Percentiles rank a stretch among this genome's conserved stretches.
Conservation (phyloP, 2,329 filamentous ascomycete genomes). For the Septoria linicola region DNA sequence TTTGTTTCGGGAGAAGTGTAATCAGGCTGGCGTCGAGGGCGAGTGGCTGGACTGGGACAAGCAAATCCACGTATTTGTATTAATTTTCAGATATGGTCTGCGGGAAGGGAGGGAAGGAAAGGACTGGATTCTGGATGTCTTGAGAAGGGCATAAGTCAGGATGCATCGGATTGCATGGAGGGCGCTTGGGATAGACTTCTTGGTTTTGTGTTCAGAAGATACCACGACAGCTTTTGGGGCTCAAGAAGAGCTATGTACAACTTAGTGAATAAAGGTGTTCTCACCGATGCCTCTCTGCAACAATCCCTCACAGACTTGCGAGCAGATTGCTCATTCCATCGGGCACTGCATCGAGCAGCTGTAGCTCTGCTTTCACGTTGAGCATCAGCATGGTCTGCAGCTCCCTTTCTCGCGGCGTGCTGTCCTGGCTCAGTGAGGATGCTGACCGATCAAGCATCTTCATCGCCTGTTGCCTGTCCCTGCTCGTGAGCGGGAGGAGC, state of each 20-base stretch:
- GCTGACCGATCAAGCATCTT: conserved; percentile 47
- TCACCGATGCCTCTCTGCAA: no score
- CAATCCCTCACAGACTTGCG: not conserved
- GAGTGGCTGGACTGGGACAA: conserved; percentile 60
- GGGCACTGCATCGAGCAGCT: conserved; percentile 43
- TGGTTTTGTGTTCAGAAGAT: no score
- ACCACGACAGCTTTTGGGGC: no score
- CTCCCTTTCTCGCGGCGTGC: conserved; percentile 47
- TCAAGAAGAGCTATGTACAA: no score
- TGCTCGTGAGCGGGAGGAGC: conserved; percentile 51
- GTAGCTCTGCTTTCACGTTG: conserved; percentile 74
- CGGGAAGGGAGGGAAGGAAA: conserved; percentile 49
- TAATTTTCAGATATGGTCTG: conserved; percentile 52
- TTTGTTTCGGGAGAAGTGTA: conserved; percentile 49
- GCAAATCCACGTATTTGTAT: conserved; percentile 61
- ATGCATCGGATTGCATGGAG: no score
- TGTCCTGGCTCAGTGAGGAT: conserved; percentile 2
- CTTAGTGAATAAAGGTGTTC: no score
- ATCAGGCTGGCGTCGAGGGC: conserved; percentile 47
- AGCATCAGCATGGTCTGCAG: conserved; percentile 72
- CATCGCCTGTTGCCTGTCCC: conserved; percentile 60
- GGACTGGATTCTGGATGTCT: conserved; percentile 47
- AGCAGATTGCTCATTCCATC: conserved; percentile 31
- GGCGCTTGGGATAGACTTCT: no score
- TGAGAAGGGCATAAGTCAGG: conserved; percentile 21